Evolutionary conservation across 2,329 filamentous ascomycete species (phyloP).

Genomic region (Trichoderma sp.): DNA sequence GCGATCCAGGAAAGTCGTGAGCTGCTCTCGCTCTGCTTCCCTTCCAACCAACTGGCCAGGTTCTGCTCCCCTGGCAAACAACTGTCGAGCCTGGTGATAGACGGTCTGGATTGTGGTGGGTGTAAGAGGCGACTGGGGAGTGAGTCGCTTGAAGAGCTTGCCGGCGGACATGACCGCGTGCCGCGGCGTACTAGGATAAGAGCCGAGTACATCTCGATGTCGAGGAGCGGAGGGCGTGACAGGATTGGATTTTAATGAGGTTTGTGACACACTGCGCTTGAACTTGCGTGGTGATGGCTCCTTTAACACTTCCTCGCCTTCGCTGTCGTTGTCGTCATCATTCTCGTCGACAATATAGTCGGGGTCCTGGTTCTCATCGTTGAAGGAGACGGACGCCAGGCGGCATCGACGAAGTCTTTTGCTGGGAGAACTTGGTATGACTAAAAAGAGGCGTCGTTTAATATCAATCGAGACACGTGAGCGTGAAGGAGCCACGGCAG

Average conservation of each 20-base stretch:
- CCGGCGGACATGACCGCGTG: conserved; percentile 79
- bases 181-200: conserved; percentile 75
- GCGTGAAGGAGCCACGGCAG: neutral
- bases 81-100: conserved; percentile 82
- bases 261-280: conserved; percentile 35
- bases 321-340: conserved; percentile 42
- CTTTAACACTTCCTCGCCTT: conserved; percentile 46
- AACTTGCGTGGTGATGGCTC: conserved; percentile 37
- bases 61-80: conserved; percentile 79
- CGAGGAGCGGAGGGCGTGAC: conserved; percentile 73
- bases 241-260: conserved; percentile 48
- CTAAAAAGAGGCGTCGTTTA: conserved; percentile 26
- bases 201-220: conserved; percentile 75
- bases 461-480: neutral
- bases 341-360: conserved; percentile 26
- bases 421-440: conserved; percentile 38
- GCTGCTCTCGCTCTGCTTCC: conserved; percentile 65
- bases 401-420: conserved; percentile 50
- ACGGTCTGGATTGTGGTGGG: conserved; percentile 71
- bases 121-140: conserved; percentile 72
- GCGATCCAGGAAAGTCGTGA: conserved; percentile 68
- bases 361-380: conserved; percentile 68
- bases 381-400: conserved; percentile 48
- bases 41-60: conserved; percentile 77
- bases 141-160: conserved; percentile 74